phyloP scores from a whole-genome alignment of 2,329 filamentous ascomycete genomes.

The Ophiostoma triangulosporum region DNA sequence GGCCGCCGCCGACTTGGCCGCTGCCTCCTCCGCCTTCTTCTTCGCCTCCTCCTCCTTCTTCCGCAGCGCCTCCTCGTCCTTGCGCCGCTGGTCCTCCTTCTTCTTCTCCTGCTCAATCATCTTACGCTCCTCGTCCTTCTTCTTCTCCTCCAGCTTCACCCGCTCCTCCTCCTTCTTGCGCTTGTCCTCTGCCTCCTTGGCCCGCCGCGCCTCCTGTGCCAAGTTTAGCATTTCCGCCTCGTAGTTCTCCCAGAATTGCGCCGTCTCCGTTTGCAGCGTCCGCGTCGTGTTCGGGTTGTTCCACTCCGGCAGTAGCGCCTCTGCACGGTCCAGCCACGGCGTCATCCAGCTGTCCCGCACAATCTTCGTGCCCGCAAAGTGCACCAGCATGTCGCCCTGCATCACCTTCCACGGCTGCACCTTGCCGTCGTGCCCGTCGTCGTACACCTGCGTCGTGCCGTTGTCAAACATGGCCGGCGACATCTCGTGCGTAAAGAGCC shows the following conservation, averaged over 20 bases:
- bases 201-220: constrained; percentile 3
- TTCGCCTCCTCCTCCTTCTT: constrained; percentile 7
- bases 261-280: constrained; percentile 11
- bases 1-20: background rate
- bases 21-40: background rate
- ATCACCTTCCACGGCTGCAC: constrained; percentile 21
- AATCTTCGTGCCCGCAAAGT: constrained; percentile 19
- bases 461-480: constrained; percentile 17
- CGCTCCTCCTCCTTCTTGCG: constrained; percentile 7
- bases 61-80: constrained; percentile 4
- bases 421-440: constrained; percentile 17
- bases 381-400: constrained; percentile 19
- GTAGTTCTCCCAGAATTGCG: constrained; percentile 15
- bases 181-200: constrained; percentile 5
- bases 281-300: constrained; percentile 15
- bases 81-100: constrained; percentile 5
- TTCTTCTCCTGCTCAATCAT: constrained; percentile 5
- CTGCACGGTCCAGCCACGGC: constrained; percentile 19
- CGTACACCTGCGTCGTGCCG: constrained; percentile 17
- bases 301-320: constrained; percentile 19
- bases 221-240: constrained; percentile 9
- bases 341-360: constrained; percentile 22
- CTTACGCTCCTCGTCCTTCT: constrained; percentile 5
- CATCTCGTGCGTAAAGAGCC: constrained; percentile 20
- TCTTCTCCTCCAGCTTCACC: constrained; percentile 8